Conservation (phyloP, 164 flowering plant species). For the Dillenia turbinata region DNA sequence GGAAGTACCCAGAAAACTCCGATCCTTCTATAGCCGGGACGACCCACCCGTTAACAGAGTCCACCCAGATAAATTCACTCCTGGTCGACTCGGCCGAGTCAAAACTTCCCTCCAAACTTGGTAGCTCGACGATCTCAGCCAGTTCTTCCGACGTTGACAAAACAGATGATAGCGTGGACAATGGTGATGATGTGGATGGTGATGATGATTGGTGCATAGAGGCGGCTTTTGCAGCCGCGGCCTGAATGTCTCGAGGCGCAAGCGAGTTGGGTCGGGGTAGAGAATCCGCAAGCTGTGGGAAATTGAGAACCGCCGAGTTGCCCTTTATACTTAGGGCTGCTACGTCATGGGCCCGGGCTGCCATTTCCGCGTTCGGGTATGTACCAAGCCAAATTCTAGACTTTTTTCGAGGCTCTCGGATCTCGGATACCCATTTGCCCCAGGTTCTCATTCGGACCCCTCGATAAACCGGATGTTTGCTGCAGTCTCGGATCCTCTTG, state of each 20-base stretch:
- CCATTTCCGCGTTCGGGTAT: slow-evolving; percentile 77
- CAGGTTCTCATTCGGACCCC: slow-evolving; percentile 82
- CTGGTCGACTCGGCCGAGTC: slow-evolving; percentile 21
- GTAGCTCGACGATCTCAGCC: slow-evolving; percentile 62
- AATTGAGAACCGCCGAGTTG: slow-evolving; percentile 58
- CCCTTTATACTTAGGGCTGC: slow-evolving; percentile 79
- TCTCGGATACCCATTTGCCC: slow-evolving; percentile 96
- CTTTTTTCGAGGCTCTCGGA: slow-evolving; percentile 83
- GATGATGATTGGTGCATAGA: slow-evolving; percentile 38
- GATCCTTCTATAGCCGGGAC: slow-evolving; percentile 22
- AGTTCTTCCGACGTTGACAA: slow-evolving; percentile 38
- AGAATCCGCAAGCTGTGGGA: slow-evolving; percentile 53
- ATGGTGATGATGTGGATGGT: slow-evolving; percentile 13
- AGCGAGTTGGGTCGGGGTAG: slow-evolving; percentile 59
- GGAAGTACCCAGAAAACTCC: slow-evolving; percentile 17
- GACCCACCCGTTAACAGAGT: slow-evolving; percentile 37
- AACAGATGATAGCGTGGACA: slow-evolving; percentile 2
- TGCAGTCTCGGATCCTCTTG: slow-evolving; percentile 27
- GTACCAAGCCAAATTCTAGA: slow-evolving; percentile 92
- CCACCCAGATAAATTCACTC: slow-evolving; percentile 24
- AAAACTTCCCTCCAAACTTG: slow-evolving; percentile 32
- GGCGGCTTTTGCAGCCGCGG: slow-evolving; percentile 75
- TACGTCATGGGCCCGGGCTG: slow-evolving; percentile 85
- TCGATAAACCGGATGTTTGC: slow-evolving; percentile 59
- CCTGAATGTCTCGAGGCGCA: slow-evolving; percentile 61